These are phyloP conservation scores for Debaryomyces tyrocola DNA, from an alignment of 805 yeast genomes.

Conservation along the genomic window DNA sequence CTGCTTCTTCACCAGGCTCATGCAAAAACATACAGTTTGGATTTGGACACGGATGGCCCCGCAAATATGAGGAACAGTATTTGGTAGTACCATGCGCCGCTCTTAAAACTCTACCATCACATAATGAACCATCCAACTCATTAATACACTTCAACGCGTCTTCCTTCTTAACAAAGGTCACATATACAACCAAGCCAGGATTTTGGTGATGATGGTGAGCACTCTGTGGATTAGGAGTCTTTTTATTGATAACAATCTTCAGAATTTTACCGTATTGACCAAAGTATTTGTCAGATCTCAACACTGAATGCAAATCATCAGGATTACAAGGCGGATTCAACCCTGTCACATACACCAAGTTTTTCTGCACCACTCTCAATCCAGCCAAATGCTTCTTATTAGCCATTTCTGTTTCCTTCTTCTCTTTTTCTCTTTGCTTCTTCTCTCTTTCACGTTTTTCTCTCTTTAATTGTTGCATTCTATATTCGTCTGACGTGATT, in stretches of 20 bases:
- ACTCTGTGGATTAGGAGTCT: slow-evolving; percentile 48
- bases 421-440: slow-evolving; percentile 86
- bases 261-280: slow-evolving; percentile 98
- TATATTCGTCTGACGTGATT: slow-evolving; percentile 84
- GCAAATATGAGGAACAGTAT: slow-evolving; percentile 92
- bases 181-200: slow-evolving; percentile 92
- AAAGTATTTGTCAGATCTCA: slow-evolving; percentile 89
- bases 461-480: slow-evolving; percentile 74
- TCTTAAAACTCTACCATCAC: slow-evolving; percentile 84
- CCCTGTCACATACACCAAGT: slow-evolving; percentile 94
- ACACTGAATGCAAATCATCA: slow-evolving; percentile 76
- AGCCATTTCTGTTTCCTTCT: slow-evolving; percentile 83
- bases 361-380: slow-evolving; percentile 97
- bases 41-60: slow-evolving; percentile 96
- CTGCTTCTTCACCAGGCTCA: slow-evolving; percentile 99
- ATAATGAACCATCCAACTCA: slow-evolving; percentile 88
- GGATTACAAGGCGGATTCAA: slow-evolving; percentile 82
- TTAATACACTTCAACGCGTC: slow-evolving; percentile 93
- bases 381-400: slow-evolving; percentile 90
- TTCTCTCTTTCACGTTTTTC: slow-evolving; percentile 79
- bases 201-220: slow-evolving; percentile 44
- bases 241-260: slow-evolving; percentile 89
- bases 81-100: slow-evolving; percentile 99
- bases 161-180: slow-evolving; percentile 88
- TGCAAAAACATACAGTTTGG: slow-evolving; percentile 99